phyloP scores from a whole-genome alignment of 768 basidiomycete genomes.

The Rhodosporidiobolus sp. region DNA sequence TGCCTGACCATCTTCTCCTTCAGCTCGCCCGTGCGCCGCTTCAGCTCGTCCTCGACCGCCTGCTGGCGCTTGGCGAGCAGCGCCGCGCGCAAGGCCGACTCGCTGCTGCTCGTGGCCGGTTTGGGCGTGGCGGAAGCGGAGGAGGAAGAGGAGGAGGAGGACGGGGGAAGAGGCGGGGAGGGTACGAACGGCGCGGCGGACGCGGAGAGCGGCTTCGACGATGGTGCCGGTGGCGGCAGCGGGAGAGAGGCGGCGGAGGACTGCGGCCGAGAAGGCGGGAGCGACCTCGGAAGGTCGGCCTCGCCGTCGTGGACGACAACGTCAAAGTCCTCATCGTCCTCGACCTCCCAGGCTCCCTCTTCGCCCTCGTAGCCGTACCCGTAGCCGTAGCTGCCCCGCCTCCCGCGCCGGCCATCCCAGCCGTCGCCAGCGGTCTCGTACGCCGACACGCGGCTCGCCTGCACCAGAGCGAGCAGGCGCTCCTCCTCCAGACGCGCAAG shows the following conservation, averaged over 20 bases:
- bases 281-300: too few species aligned
- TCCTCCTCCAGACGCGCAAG: constrained; percentile 37
- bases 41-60: constrained; percentile 22
- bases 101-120: background rate
- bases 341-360: background rate
- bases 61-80: constrained; percentile 25
- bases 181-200: background rate
- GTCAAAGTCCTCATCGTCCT: background rate
- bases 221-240: background rate
- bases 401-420: background rate
- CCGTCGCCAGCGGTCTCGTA: background rate
- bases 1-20: constrained; percentile 7
- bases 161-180: background rate
- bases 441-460: background rate
- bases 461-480: constrained; percentile 13
- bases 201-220: background rate
- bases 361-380: background rate
- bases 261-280: too few species aligned
- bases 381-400: background rate
- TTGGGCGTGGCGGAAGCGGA: background rate
- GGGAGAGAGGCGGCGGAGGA: background rate
- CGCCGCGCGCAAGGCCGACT: constrained; percentile 18
- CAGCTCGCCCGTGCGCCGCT: constrained; percentile 8
- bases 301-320: background rate
- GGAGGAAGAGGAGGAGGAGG: background rate